These are phyloP conservation scores for Alternaria tenuissima DNA, from an alignment of 2,329 filamentous ascomycete genomes.

Conservation along the genomic window DNA sequence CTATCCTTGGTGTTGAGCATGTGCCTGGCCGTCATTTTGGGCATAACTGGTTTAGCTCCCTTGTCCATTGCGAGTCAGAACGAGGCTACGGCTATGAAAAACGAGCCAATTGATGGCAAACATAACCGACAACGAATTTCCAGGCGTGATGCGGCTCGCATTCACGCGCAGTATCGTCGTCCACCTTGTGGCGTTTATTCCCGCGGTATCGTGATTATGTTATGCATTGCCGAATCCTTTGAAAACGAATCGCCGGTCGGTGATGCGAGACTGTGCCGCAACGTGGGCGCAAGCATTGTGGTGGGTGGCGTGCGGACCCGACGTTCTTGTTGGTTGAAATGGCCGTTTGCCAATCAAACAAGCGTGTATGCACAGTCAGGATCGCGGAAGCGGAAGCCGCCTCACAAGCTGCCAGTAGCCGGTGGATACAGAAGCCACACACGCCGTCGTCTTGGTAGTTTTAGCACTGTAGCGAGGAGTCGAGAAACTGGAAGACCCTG, in stretches of 20 bases:
- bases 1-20: neutral
- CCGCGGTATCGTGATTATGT: neutral
- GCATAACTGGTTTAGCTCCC: neutral
- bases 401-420: neutral
- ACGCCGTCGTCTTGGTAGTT: conserved; percentile 6
- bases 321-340: neutral
- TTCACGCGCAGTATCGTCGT: neutral
- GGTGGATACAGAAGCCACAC: conserved; percentile 3
- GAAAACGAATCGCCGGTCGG: neutral
- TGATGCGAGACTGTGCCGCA: neutral
- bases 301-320: conserved; percentile 6
- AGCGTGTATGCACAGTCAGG: neutral
- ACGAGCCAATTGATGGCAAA: conserved; percentile 1
- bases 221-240: neutral
- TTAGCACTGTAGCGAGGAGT: conserved; percentile 1
- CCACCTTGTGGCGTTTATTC: neutral
- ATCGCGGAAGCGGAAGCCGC: conserved; percentile 14
- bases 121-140: neutral
- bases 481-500: conserved; percentile 5
- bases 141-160: neutral
- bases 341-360: conserved; percentile 7
- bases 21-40: conserved; percentile 1
- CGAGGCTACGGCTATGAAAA: neutral
- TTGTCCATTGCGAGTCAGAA: conserved; percentile 7
- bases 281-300: conserved; percentile 2